A percentile compares a stretch with the other conserved stretches of the same genome.
Evolutionary conservation across 257 asterid genomes (phyloP).

Genomic region (Cynanchum wilfordii): DNA sequence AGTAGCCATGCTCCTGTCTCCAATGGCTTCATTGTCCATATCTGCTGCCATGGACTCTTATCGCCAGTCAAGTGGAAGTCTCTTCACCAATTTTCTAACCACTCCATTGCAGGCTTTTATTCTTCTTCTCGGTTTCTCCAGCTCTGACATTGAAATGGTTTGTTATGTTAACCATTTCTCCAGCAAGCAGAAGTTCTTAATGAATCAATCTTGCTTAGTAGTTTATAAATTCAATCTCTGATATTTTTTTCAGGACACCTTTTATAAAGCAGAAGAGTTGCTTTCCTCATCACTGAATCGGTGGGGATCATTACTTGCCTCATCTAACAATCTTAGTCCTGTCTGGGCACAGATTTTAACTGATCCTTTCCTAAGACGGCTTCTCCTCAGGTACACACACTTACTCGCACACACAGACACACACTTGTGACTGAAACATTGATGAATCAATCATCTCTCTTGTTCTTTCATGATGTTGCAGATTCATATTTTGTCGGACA

Average conservation of each 20-base stretch:
- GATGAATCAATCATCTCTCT: not conserved
- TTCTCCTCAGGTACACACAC: constrained; percentile 51
- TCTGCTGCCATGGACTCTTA: constrained; percentile 50
- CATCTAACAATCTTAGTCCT: constrained; percentile 58
- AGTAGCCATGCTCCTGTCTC: constrained; percentile 82
- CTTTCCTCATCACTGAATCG: constrained; percentile 63
- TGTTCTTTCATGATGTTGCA: constrained; percentile 29
- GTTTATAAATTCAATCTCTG: not conserved
- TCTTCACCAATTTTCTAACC: constrained; percentile 82
- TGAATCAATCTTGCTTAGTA: not conserved
- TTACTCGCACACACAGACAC: too few relatives aligned
- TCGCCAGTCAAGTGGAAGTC: constrained; percentile 74
- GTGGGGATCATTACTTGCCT: constrained; percentile 60
- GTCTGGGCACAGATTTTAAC: constrained; percentile 76
- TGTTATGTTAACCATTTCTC: not conserved
- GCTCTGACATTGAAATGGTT: constrained; percentile 76
- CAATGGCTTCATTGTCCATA: constrained; percentile 57
- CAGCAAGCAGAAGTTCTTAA: not conserved
- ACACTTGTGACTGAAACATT: too few relatives aligned
- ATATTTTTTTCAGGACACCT: constrained; percentile 55
- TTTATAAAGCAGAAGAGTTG: constrained; percentile 59
- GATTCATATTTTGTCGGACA: constrained; percentile 80
- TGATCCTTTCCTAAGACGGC: constrained; percentile 86
- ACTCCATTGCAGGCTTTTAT: constrained; percentile 80
- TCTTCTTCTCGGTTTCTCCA: constrained; percentile 68